A percentile compares a stretch with the other conserved stretches of the same genome.
These are phyloP conservation scores for Globisporangium cylindrosporum DNA, from an alignment of 352 stramenopile genomes.

Conservation along the genomic window DNA sequence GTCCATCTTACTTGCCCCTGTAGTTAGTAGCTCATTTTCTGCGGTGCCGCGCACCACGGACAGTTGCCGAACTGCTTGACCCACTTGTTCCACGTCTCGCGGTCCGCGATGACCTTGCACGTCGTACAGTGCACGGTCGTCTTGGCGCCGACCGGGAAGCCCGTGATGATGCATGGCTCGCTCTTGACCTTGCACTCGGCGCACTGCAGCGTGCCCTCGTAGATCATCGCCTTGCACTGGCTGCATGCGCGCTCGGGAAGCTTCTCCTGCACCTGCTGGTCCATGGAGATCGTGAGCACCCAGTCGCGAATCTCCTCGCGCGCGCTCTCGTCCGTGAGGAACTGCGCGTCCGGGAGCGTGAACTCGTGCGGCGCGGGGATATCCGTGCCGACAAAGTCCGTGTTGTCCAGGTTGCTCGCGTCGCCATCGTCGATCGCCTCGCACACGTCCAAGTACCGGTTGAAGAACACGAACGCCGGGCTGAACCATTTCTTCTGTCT, in stretches of 20 bases:
- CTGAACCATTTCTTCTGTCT: slow-evolving; percentile 89
- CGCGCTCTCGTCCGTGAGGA: slow-evolving; percentile 72
- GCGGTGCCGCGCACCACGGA: slow-evolving; percentile 73
- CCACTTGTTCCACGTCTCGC: slow-evolving; percentile 89
- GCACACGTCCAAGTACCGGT: slow-evolving; percentile 93
- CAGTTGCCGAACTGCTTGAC: slow-evolving; percentile 84
- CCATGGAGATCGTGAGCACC: slow-evolving; percentile 95
- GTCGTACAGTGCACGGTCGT: slow-evolving; percentile 87
- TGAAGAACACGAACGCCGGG: slow-evolving; percentile 94
- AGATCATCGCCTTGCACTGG: slow-evolving; percentile 83
- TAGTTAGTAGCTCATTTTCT: slow-evolving; percentile 83
- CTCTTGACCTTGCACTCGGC: slow-evolving; percentile 71
- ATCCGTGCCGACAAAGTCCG: slow-evolving; percentile 92
- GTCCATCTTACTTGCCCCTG: background rate
- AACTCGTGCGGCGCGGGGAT: slow-evolving; percentile 86
- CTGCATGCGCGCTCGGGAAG: slow-evolving; percentile 70
- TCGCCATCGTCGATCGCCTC: slow-evolving; percentile 93
- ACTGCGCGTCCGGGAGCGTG: slow-evolving; percentile 68
- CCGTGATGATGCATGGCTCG: slow-evolving; percentile 90
- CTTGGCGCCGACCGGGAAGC: slow-evolving; percentile 86
- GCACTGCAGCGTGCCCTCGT: slow-evolving; percentile 80
- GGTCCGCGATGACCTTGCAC: slow-evolving; percentile 84
- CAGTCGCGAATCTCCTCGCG: slow-evolving; percentile 94
- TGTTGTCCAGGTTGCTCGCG: slow-evolving; percentile 88
- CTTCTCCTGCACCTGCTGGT: slow-evolving; percentile 92